Evolutionary conservation across 2,329 filamentous ascomycete genomes (phyloP).

Genomic region (Monosporascus sp.): DNA sequence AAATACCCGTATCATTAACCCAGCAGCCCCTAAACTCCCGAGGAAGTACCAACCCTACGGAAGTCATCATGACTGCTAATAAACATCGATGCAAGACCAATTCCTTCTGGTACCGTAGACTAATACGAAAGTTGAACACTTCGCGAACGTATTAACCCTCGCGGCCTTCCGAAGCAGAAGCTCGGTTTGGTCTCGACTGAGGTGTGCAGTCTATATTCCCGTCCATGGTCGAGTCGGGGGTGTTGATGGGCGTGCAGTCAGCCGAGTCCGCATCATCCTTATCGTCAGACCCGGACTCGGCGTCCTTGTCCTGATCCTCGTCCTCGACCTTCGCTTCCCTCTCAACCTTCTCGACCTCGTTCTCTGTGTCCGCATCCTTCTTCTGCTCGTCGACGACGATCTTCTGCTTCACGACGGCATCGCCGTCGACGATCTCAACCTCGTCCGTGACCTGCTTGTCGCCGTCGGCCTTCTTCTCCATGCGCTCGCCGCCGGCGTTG

Average conservation of each 20-base stretch:
- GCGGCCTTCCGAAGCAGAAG: not conserved
- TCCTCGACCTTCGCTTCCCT: slow-evolving; percentile 3
- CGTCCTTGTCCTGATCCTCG: slow-evolving; percentile 4
- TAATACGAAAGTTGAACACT: not conserved
- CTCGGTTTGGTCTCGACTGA: slow-evolving; percentile 5
- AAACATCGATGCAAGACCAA: not conserved
- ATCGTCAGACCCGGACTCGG: slow-evolving; percentile 12
- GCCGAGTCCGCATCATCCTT: slow-evolving; percentile 24
- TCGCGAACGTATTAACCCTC: not conserved
- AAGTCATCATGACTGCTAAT: not conserved
- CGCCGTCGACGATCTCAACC: slow-evolving; percentile 27
- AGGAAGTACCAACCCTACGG: no score
- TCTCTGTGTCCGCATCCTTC: slow-evolving; percentile 4
- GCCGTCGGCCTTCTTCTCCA: slow-evolving; percentile 19
- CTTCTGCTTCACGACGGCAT: slow-evolving; percentile 25
- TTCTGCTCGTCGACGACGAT: slow-evolving; percentile 22
- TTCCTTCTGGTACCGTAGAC: not conserved
- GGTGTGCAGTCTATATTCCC: slow-evolving; percentile 16
- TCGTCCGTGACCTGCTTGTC: slow-evolving; percentile 21
- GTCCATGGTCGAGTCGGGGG: slow-evolving; percentile 20
- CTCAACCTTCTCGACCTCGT: slow-evolving; percentile 3
- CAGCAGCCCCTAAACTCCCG: no score
- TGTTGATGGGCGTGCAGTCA: slow-evolving; percentile 20
- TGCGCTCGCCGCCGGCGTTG: slow-evolving; percentile 47
- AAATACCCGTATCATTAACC: no score